phyloP scores from a whole-genome alignment of 2,329 filamentous ascomycete species.

The Pyrenochaeta sp. region DNA sequence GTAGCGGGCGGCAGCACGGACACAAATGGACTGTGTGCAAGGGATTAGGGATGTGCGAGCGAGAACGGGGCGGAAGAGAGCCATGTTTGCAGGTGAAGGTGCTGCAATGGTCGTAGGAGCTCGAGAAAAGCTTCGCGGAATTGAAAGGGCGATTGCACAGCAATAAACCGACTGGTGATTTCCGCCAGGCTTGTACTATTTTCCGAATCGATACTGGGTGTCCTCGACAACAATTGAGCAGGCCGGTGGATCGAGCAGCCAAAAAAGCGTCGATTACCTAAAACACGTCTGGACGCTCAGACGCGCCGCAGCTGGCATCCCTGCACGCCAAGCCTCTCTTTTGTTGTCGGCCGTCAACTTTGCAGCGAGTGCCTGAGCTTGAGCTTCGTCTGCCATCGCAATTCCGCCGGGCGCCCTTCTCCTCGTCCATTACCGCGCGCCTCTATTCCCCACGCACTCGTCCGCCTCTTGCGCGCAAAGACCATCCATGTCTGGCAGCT shows the following conservation, averaged over 20 bases:
- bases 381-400: slow-evolving; percentile 27
- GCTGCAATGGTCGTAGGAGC: slow-evolving; percentile 11
- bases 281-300: slow-evolving; percentile 24
- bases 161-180: slow-evolving; percentile 8
- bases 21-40: slow-evolving; percentile 21
- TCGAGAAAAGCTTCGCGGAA: too few species aligned
- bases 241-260: neutral
- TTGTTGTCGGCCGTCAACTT: slow-evolving; percentile 38
- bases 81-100: slow-evolving; percentile 25
- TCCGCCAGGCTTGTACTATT: too few species aligned
- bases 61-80: slow-evolving; percentile 30
- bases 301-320: slow-evolving; percentile 26
- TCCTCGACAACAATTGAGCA: too few species aligned
- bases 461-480: slow-evolving; percentile 26
- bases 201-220: too few species aligned
- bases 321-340: slow-evolving; percentile 30
- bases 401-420: slow-evolving; percentile 32
- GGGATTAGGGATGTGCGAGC: slow-evolving; percentile 20
- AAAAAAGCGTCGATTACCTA: slow-evolving; percentile 19
- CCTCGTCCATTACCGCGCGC: slow-evolving; percentile 22
- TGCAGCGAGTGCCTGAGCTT: slow-evolving; percentile 24
- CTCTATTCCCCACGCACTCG: slow-evolving; percentile 16
- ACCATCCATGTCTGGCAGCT: slow-evolving; percentile 34
- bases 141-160: slow-evolving; percentile 1
- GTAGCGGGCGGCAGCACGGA: slow-evolving; percentile 32